These are phyloP conservation scores for Macrophomina tecta DNA, from an alignment of 2,329 filamentous ascomycete species.

Conservation along the genomic window DNA sequence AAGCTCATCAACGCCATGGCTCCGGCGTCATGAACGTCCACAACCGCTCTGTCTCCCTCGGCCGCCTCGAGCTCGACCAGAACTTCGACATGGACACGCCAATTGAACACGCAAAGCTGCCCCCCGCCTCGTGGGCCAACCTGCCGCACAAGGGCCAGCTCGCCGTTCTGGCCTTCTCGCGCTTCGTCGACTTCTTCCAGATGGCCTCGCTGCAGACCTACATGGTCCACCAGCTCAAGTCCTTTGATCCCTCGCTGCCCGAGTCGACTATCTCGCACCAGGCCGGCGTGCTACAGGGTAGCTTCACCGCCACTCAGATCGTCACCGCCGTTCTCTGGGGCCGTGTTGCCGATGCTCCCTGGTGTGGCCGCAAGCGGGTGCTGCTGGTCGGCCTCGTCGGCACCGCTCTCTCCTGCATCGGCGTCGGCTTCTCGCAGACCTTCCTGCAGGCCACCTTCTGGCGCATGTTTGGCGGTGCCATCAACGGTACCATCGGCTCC, in stretches of 20 bases:
- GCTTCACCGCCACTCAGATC: constrained; percentile 52
- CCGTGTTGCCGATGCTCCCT: constrained; percentile 48
- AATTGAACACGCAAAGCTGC: constrained; percentile 26
- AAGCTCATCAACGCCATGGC: constrained; percentile 27
- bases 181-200: constrained; percentile 53
- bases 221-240: constrained; percentile 52
- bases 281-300: constrained; percentile 48
- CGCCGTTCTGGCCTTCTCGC: constrained; percentile 47
- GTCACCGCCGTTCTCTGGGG: constrained; percentile 51
- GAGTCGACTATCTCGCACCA: constrained; percentile 54
- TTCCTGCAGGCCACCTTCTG: constrained; percentile 50
- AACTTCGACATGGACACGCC: constrained; percentile 26
- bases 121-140: constrained; percentile 43
- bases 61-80: constrained; percentile 24
- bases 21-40: constrained; percentile 20
- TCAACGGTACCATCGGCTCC: constrained; percentile 50
- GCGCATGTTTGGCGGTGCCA: constrained; percentile 48
- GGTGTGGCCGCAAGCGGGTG: constrained; percentile 52
- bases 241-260: constrained; percentile 50
- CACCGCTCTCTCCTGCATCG: constrained; percentile 47
- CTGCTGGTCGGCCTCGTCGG: constrained; percentile 48
- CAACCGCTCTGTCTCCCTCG: constrained; percentile 26
- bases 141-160: constrained; percentile 50
- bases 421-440: constrained; percentile 46
- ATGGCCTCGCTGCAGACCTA: constrained; percentile 52